Conservation (phyloP, 164 flowering plant species). For the Nymphaea thermarum region DNA sequence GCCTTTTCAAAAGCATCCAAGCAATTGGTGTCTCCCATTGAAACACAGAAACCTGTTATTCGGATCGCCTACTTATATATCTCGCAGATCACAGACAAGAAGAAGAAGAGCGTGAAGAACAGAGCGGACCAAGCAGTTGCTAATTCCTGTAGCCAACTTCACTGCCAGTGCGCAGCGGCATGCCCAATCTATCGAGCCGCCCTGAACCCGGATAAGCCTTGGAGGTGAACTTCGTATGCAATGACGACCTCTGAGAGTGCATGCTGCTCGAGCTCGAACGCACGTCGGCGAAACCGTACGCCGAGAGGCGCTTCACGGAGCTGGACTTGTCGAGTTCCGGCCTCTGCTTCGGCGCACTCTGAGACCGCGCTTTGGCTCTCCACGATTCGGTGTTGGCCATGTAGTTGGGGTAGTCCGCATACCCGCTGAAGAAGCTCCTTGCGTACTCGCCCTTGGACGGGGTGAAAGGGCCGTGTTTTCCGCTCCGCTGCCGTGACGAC, state of each 20-base stretch:
- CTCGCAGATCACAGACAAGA: too few species aligned
- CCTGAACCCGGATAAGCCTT: conserved; percentile 27
- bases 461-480: conserved; percentile 34
- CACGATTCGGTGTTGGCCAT: conserved; percentile 83
- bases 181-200: conserved; percentile 64
- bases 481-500: conserved; percentile 33
- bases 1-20: too few species aligned
- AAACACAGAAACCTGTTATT: too few species aligned
- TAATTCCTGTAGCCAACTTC: neutral
- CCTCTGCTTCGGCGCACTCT: conserved; percentile 80
- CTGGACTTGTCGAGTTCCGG: conserved; percentile 35
- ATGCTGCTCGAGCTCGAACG: neutral
- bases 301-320: conserved; percentile 21
- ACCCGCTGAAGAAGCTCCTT: conserved; percentile 30
- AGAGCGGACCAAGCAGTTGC: neutral
- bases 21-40: too few species aligned
- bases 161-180: conserved; percentile 25
- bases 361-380: conserved; percentile 63
- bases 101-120: too few species aligned
- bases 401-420: conserved; percentile 52
- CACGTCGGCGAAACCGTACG: neutral
- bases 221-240: conserved; percentile 3
- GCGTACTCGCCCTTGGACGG: conserved; percentile 42
- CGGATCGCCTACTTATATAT: too few species aligned
- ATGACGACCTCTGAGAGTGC: conserved; percentile 4